Conservation (phyloP, 345 rosid genomes). For the Raphanus raphanistrum region DNA sequence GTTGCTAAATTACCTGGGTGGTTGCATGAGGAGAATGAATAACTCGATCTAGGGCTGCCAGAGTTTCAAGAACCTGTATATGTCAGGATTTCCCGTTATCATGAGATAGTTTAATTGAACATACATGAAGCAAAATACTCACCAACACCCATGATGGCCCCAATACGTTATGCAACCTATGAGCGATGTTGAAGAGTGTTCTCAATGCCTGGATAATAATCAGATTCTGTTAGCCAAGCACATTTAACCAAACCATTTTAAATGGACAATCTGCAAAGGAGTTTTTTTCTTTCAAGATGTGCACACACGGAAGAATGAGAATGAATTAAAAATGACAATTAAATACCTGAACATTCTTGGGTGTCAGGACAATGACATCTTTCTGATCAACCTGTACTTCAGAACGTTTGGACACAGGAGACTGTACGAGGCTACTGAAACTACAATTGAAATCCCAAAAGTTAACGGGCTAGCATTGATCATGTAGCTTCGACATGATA, state of each 20-base stretch:
- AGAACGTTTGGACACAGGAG: constrained; percentile 82
- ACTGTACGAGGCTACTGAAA: constrained; percentile 59
- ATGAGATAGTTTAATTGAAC: constrained; percentile 27
- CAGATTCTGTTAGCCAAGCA: constrained; percentile 19
- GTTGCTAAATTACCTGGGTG: constrained; percentile 63
- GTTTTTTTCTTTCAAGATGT: constrained; percentile 5
- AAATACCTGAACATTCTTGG: constrained; percentile 95
- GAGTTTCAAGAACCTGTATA: constrained; percentile 90
- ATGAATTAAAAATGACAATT: constrained; percentile 15
- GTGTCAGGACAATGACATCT: constrained; percentile 78
- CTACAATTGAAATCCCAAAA: constrained; percentile 41
- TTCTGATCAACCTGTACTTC: constrained; percentile 69
- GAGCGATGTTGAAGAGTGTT: constrained; percentile 96
- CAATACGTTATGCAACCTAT: constrained; percentile 87
- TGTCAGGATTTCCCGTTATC: constrained; percentile 25
- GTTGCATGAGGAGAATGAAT: constrained; percentile 96
- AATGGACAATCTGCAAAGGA: constrained; percentile 2
- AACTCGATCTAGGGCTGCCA: constrained; percentile 86
- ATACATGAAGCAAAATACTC: constrained; percentile 44
- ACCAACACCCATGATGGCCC: constrained; percentile 99
- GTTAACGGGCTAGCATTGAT: constrained; percentile 12
- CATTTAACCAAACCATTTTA: not conserved
- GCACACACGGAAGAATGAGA: constrained; percentile 11
- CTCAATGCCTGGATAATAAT: constrained; percentile 69
- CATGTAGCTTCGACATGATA: constrained; percentile 24